Evolutionary conservation across 768 basidiomycete species (phyloP).

Genomic region (Baorangia bicolor): DNA sequence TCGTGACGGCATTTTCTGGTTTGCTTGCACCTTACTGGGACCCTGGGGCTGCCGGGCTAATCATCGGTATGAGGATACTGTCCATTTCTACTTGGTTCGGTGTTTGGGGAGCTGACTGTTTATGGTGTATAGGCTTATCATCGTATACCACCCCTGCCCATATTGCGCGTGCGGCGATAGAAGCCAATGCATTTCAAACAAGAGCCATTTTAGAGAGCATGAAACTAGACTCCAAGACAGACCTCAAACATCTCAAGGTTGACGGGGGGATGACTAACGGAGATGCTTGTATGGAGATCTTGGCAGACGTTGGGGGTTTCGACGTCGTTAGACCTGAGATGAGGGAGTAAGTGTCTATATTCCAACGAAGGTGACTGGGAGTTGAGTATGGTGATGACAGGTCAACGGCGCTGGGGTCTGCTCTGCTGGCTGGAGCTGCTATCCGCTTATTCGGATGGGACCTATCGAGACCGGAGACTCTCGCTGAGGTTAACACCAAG

Average conservation of each 20-base stretch:
- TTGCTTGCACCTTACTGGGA: slow-evolving; percentile 99
- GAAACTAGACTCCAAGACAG: slow-evolving; percentile 80
- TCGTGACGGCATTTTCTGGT: slow-evolving; percentile 96
- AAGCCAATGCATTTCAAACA: slow-evolving; percentile 96
- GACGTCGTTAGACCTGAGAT: slow-evolving; percentile 91
- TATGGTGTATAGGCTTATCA: slow-evolving; percentile 54
- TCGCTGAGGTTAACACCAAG: slow-evolving; percentile 83
- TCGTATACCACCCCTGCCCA: slow-evolving; percentile 90
- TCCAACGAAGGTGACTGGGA: not conserved
- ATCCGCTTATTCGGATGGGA: slow-evolving; percentile 92
- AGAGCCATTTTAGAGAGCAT: slow-evolving; percentile 94
- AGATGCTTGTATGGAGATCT: slow-evolving; percentile 80
- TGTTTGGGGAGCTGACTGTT: not conserved
- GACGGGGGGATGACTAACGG: slow-evolving; percentile 99
- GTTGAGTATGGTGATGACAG: slow-evolving; percentile 36
- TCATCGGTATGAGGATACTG: slow-evolving; percentile 59
- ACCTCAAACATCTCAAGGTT: slow-evolving; percentile 85
- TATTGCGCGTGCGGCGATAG: slow-evolving; percentile 91
- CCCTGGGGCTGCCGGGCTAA: slow-evolving; percentile 78
- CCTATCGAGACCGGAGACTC: slow-evolving; percentile 75
- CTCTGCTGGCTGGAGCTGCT: slow-evolving; percentile 88
- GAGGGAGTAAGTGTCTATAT: slow-evolving; percentile 71
- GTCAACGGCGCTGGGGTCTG: slow-evolving; percentile 94
- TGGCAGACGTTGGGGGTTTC: slow-evolving; percentile 91
- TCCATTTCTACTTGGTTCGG: not conserved